A percentile compares a stretch with the other conserved stretches of the same genome.
These are phyloP conservation scores for Aureoboletus auriporus DNA, from an alignment of 768 basidiomycete genomes.

Conservation along the genomic window DNA sequence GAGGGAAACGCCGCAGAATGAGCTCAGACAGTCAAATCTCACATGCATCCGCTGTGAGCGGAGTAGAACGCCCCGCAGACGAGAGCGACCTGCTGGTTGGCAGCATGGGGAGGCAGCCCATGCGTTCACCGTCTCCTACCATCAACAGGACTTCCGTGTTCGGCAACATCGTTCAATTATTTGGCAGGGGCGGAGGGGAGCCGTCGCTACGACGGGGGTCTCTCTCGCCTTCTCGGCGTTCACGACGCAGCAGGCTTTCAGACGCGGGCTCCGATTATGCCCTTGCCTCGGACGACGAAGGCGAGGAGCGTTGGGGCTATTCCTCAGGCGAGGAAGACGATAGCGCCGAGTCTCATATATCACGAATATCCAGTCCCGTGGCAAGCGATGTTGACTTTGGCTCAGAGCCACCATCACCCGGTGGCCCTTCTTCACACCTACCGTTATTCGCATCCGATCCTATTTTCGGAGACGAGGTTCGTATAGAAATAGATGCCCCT, in stretches of 20 bases:
- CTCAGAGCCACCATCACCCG: slow-evolving; percentile 64
- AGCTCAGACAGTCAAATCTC: slow-evolving; percentile 39
- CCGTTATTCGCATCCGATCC: slow-evolving; percentile 73
- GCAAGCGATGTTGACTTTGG: slow-evolving; percentile 66
- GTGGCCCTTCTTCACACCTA: slow-evolving; percentile 39
- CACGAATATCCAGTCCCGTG: slow-evolving; percentile 23
- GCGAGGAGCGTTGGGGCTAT: slow-evolving; percentile 86
- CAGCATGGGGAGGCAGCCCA: slow-evolving; percentile 28
- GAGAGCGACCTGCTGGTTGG: slow-evolving; percentile 29
- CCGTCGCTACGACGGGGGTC: slow-evolving; percentile 48
- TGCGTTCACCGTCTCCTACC: slow-evolving; percentile 34
- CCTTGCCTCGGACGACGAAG: slow-evolving; percentile 50
- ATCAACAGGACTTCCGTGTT: slow-evolving; percentile 46
- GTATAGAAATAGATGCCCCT: slow-evolving; percentile 75
- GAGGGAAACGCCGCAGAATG: slow-evolving; percentile 35
- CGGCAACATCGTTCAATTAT: slow-evolving; percentile 65
- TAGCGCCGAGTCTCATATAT: slow-evolving; percentile 28
- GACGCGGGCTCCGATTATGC: slow-evolving; percentile 59
- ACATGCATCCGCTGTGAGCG: slow-evolving; percentile 38
- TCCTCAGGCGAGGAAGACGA: slow-evolving; percentile 80
- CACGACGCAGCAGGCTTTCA: slow-evolving; percentile 49
- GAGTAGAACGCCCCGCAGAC: slow-evolving; percentile 35
- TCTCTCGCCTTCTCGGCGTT: slow-evolving; percentile 44
- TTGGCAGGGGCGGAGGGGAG: slow-evolving; percentile 47
- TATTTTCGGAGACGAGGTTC: slow-evolving; percentile 77